phyloP scores from a whole-genome alignment of 345 rosid genomes.

The Salix brachista region DNA sequence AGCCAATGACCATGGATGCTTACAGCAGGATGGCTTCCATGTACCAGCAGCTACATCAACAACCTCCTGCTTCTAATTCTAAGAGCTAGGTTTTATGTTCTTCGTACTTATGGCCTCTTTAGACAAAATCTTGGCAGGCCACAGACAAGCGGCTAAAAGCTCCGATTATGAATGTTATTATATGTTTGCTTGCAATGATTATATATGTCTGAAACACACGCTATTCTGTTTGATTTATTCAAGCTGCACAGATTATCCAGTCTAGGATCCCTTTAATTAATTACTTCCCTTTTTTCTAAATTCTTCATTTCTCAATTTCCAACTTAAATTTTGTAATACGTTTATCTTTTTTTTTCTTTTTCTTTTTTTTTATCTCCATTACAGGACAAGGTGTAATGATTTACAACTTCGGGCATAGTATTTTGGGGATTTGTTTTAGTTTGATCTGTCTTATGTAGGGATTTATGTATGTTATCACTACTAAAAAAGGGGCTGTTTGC shows the following conservation, averaged over 20 bases:
- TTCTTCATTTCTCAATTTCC: not conserved
- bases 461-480: not conserved
- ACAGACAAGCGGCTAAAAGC: not conserved
- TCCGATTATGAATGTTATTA: not conserved
- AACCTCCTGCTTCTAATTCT: constrained; percentile 44
- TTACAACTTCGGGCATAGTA: not conserved
- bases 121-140: not conserved
- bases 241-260: not conserved
- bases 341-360: too few species aligned
- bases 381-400: not conserved
- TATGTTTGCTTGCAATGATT: not conserved
- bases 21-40: constrained; percentile 76
- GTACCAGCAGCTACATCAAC: constrained; percentile 80
- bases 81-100: constrained; percentile 24
- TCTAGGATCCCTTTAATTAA: not conserved
- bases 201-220: not conserved
- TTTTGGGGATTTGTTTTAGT: not conserved
- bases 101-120: not conserved
- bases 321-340: not conserved
- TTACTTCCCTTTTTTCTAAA: not conserved
- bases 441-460: not conserved
- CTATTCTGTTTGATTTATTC: not conserved
- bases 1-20: constrained; percentile 80
- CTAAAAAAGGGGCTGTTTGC: too few species aligned
- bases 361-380: not conserved